phyloP scores from a whole-genome alignment of 1,284 basidiomycete genomes.

The Moniliophthora roreri region DNA sequence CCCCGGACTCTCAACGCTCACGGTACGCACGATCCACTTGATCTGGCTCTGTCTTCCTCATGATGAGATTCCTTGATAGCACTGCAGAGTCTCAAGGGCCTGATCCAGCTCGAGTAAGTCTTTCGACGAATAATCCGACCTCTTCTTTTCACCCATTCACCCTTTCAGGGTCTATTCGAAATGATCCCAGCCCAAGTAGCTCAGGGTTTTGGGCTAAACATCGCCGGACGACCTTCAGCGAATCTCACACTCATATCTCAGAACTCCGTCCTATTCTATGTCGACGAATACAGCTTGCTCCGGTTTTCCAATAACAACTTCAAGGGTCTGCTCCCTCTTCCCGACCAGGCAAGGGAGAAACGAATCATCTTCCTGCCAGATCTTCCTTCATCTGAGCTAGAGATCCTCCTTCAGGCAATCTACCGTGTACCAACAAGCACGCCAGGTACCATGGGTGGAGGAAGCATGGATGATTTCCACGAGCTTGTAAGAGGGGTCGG shows the following conservation, averaged over 20 bases:
- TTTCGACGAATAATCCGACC: no score
- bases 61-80: no score
- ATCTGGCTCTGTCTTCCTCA: no score
- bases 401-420: constrained; percentile 1
- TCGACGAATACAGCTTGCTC: background rate
- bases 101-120: no score
- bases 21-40: no score
- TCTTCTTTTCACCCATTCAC: no score
- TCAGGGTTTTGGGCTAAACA: no score
- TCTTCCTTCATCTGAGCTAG: background rate
- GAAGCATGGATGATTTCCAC: constrained; percentile 18
- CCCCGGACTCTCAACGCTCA: no score
- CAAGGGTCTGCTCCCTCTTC: background rate
- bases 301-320: constrained; percentile 2
- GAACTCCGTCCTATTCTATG: constrained; percentile 7
- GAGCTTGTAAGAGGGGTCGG: constrained; percentile 29
- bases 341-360: background rate
- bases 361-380: background rate
- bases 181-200: no score
- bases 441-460: background rate
- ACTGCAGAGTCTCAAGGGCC: no score
- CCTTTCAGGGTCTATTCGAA: no score
- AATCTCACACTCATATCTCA: background rate
- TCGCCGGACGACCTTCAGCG: background rate
- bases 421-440: background rate